phyloP scores from a whole-genome alignment of 2,329 filamentous ascomycete genomes.

The Cadophora gregata region DNA sequence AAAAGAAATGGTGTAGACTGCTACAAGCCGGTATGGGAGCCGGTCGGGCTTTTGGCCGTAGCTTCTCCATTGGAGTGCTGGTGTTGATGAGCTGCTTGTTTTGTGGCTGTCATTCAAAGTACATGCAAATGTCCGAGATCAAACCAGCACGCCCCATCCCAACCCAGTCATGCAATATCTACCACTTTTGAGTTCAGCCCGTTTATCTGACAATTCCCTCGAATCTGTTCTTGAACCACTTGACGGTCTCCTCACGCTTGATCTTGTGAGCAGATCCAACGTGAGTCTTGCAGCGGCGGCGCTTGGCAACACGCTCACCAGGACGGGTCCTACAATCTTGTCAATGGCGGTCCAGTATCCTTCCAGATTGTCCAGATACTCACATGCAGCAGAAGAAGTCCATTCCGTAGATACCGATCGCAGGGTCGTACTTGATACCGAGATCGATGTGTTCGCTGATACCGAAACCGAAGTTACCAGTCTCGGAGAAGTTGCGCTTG shows the following conservation, averaged over 20 bases:
- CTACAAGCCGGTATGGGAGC: slow-evolving; percentile 24
- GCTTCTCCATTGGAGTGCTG: slow-evolving; percentile 20
- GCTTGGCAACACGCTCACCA: slow-evolving; percentile 96
- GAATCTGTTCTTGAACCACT: slow-evolving; percentile 81
- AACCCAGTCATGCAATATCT: slow-evolving; percentile 11
- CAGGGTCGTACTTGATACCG: slow-evolving; percentile 99
- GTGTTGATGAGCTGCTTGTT: slow-evolving; percentile 18
- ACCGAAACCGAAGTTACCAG: slow-evolving; percentile 99
- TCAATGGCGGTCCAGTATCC: slow-evolving; percentile 21
- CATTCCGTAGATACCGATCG: slow-evolving; percentile 99
- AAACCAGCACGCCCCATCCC: slow-evolving; percentile 18
- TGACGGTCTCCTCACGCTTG: slow-evolving; percentile 93
- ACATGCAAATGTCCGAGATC: slow-evolving; percentile 20
- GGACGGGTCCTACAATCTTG: slow-evolving; percentile 76
- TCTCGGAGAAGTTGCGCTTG: slow-evolving; percentile 99
- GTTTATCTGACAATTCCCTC: slow-evolving; percentile 93
- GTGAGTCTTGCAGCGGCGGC: slow-evolving; percentile 84
- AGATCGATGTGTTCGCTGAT: slow-evolving; percentile 99
- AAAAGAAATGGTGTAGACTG: slow-evolving; percentile 6
- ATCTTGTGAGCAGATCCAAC: slow-evolving; percentile 92
- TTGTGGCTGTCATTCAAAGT: slow-evolving; percentile 21
- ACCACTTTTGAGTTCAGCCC: slow-evolving; percentile 3
- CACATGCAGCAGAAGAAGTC: slow-evolving; percentile 99
- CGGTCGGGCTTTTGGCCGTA: slow-evolving; percentile 22
- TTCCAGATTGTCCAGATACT: slow-evolving; percentile 46